phyloP scores from a whole-genome alignment of 768 basidiomycete genomes.

The Lactarius hatsudake region DNA sequence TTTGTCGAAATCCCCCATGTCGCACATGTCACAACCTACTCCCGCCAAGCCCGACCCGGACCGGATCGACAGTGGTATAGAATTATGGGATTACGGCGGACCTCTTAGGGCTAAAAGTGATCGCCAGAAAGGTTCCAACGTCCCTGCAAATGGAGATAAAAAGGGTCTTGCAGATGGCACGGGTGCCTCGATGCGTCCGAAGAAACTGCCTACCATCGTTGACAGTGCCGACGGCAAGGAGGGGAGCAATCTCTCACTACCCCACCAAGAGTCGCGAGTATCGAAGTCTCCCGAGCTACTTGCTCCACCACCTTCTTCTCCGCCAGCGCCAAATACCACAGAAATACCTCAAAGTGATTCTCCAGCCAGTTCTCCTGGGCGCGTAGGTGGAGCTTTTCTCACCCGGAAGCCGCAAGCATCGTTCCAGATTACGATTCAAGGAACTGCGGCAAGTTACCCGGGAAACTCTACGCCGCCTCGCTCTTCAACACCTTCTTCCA shows the following conservation, averaged over 20 bases:
- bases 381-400: constrained; percentile 19
- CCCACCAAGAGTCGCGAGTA: not conserved
- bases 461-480: constrained; percentile 17
- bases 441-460: not conserved
- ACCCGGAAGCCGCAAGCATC: constrained; percentile 21
- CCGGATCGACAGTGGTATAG: constrained; percentile 22
- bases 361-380: not conserved
- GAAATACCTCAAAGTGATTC: not conserved
- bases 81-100: constrained; percentile 16
- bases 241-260: not conserved
- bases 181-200: not conserved
- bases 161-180: not conserved
- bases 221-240: not conserved
- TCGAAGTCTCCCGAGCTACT: not conserved
- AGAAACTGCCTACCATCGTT: not conserved
- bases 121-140: not conserved
- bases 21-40: not conserved
- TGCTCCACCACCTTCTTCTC: not conserved
- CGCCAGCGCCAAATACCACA: not conserved
- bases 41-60: not conserved
- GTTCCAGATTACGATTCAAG: not conserved
- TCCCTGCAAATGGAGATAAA: not conserved
- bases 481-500: constrained; percentile 20
- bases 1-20: not conserved
- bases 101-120: not conserved